Evolutionary conservation across 352 stramenopile species (phyloP).

Genomic region (Phytophthora chlamydospora): DNA sequence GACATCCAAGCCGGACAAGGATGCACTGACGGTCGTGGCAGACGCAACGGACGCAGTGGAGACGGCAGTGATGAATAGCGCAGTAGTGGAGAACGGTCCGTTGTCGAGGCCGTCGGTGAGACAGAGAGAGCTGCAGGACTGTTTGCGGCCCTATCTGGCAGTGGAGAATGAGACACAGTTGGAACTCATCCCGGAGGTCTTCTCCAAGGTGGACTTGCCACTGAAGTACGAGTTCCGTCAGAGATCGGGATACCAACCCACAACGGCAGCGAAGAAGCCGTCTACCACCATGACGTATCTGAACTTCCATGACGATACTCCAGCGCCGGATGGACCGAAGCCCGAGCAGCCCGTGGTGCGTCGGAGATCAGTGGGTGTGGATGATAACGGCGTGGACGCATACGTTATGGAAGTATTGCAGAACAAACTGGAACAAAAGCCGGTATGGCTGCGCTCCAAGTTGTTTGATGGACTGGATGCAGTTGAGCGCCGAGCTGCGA

Average conservation of each 20-base stretch:
- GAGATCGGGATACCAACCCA: conserved; percentile 72
- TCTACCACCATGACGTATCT: conserved; percentile 82
- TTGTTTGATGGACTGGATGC: conserved; percentile 71
- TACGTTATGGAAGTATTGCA: conserved; percentile 66
- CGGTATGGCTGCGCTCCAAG: conserved; percentile 76
- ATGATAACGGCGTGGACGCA: conserved; percentile 62
- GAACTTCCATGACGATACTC: conserved; percentile 75
- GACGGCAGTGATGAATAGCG: conserved; percentile 31
- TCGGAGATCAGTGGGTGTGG: conserved; percentile 54
- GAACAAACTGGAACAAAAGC: conserved; percentile 65
- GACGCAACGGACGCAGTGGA: conserved; percentile 31
- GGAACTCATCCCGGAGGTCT: conserved; percentile 82
- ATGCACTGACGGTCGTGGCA: conserved; percentile 31
- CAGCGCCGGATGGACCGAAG: conserved; percentile 53
- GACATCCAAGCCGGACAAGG: conserved; percentile 33
- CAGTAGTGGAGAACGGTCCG: conserved; percentile 38
- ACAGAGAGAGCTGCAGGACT: conserved; percentile 55
- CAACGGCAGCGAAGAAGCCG: conserved; percentile 58
- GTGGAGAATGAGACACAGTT: conserved; percentile 57
- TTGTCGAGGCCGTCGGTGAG: conserved; percentile 48
- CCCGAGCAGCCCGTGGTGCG: conserved; percentile 59
- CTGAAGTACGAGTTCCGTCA: conserved; percentile 88
- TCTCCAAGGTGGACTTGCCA: conserved; percentile 83
- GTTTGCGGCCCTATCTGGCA: conserved; percentile 64
- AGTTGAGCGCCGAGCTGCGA: conserved; percentile 64